Evolutionary conservation across 2,329 filamentous ascomycete genomes (phyloP), one percentile per base, ranked within the genome.

Genomic region (Paraphoma chrysanthemicola): DNA sequence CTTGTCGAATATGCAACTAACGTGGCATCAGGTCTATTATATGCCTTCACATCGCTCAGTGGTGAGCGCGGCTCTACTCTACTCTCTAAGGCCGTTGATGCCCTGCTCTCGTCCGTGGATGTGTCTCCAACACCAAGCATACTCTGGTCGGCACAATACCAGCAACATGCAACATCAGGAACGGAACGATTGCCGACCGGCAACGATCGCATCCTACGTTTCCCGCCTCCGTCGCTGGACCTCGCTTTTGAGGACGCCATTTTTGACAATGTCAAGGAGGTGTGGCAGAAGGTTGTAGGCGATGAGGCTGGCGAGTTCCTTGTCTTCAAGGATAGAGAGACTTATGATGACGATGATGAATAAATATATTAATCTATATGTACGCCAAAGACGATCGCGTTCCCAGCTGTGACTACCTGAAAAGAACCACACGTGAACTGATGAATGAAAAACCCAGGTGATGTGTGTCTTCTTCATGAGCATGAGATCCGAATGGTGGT

Each of bases 251-350:
- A 92, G 66, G 94, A 97, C 64, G 71, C 78, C 0, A 79, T 87
- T 1, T 77, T 97, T 9, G 84, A 87, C 6, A 76, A 85, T 28
- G 90, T 97, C 1, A 85, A 85, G 57, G 76, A 84, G 9, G 86
- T 88, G 6, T 98, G 93, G 93, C 80, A 84, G 58, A 78, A 81
- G 47, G 82, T 93, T 4, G 80, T 85, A 63, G 85, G 83, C 9
- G 77, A 79, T 1, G 81, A 83, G 4, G 79, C 74, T 1, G 79
- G 79, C 16, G 77, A 84, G 44, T 97, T 95, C 68, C 88, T 97
- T 85, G 81, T 84, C 17, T 97, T 97, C 73, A 85, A 89, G 47
- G 90, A 95, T 57, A 84, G 92, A 23, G 88, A 93, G 70, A 85
- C 85, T 31, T 87, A 90, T 53, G 84, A 86, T 52, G 74, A 80